These are phyloP conservation scores for Fusarium subglutinans DNA, from an alignment of 2,329 filamentous ascomycete genomes.

Conservation along the genomic window DNA sequence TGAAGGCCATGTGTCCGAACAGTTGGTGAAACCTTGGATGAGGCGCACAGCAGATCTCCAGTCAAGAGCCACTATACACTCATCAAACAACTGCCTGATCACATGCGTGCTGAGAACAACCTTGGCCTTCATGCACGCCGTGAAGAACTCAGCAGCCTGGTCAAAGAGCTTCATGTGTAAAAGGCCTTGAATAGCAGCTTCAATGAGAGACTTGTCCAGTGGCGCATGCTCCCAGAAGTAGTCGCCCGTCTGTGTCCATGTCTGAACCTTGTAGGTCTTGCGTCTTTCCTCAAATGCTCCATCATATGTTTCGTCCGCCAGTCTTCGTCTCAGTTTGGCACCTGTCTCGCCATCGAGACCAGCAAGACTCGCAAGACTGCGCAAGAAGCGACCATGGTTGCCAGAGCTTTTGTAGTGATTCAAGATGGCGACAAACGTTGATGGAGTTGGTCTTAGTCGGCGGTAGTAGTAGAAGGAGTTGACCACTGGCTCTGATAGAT, in stretches of 20 bases:
- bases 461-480: conserved; percentile 59
- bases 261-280: conserved; percentile 32
- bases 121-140: conserved; percentile 50
- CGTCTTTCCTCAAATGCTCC: conserved; percentile 44
- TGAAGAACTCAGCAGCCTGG: conserved; percentile 55
- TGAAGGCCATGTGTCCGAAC: conserved; percentile 39
- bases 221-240: conserved; percentile 53
- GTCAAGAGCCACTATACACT: conserved; percentile 54
- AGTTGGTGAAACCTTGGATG: conserved; percentile 43
- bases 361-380: conserved; percentile 56
- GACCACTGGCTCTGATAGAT: conserved; percentile 63
- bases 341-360: conserved; percentile 54
- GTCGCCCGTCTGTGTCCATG: conserved; percentile 43
- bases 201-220: conserved; percentile 52
- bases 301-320: conserved; percentile 44
- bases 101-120: conserved; percentile 46
- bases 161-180: conserved; percentile 57
- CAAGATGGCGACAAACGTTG: conserved; percentile 60
- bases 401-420: conserved; percentile 58
- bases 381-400: conserved; percentile 55
- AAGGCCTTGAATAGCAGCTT: conserved; percentile 59
- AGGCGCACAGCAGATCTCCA: conserved; percentile 48
- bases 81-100: conserved; percentile 52
- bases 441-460: conserved; percentile 57
- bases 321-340: conserved; percentile 50